A percentile compares a stretch with the other conserved stretches of the same genome.
phyloP scores from a whole-genome alignment of 1,284 basidiomycete species.

The Ustilago trichophora region DNA sequence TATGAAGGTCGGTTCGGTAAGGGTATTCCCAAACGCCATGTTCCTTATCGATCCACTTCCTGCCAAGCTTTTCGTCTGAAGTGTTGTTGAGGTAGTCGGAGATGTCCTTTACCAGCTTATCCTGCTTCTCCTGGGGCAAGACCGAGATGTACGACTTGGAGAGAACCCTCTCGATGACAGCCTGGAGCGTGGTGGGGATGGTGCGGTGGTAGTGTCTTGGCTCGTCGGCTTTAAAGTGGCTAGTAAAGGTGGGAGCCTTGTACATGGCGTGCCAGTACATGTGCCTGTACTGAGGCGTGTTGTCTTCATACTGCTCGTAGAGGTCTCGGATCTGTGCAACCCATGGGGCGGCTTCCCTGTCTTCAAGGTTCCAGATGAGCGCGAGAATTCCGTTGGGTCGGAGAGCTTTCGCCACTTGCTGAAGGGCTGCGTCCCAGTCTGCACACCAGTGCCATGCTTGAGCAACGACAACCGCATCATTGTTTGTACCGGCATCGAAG shows the following conservation, averaged over 20 bases:
- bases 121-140: slow-evolving; percentile 38
- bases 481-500: slow-evolving; percentile 38
- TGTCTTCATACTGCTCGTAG: slow-evolving; percentile 58
- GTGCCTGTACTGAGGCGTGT: slow-evolving; percentile 61
- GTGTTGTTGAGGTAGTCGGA: slow-evolving; percentile 30
- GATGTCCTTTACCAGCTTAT: slow-evolving; percentile 24
- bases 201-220: slow-evolving; percentile 39
- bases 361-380: slow-evolving; percentile 63
- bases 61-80: slow-evolving; percentile 37
- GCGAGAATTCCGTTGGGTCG: slow-evolving; percentile 52
- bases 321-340: slow-evolving; percentile 54
- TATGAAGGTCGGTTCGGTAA: slow-evolving; percentile 42
- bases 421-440: slow-evolving; percentile 48
- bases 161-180: slow-evolving; percentile 46
- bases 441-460: slow-evolving; percentile 64
- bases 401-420: slow-evolving; percentile 41
- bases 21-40: slow-evolving; percentile 58
- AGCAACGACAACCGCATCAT: slow-evolving; percentile 56
- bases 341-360: slow-evolving; percentile 59
- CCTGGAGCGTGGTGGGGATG: slow-evolving; percentile 54
- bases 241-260: slow-evolving; percentile 27
- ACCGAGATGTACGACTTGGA: slow-evolving; percentile 61
- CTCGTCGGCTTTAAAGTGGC: slow-evolving; percentile 35
- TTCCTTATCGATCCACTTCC: slow-evolving; percentile 58
- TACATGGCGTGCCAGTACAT: slow-evolving; percentile 61